A percentile compares a stretch with the other conserved stretches of the same genome.
phyloP scores from a whole-genome alignment of 176 grass and related monocot species.

The Canna indica region DNA sequence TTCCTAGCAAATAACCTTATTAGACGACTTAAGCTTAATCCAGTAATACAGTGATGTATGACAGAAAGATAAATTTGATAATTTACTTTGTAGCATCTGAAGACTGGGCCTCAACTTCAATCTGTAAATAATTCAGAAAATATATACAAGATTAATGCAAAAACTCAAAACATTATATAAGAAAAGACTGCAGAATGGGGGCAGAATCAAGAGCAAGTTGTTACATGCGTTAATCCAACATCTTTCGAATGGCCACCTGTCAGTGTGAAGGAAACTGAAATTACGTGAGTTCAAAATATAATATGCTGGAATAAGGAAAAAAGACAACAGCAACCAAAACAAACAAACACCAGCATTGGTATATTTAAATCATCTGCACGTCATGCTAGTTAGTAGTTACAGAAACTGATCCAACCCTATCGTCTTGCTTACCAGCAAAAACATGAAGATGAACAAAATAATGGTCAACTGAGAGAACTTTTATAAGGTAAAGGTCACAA shows the following conservation, averaged over 20 bases:
- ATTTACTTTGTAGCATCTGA: conserved; percentile 82
- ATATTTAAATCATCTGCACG: background rate
- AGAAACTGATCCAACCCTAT: background rate
- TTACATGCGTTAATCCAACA: conserved; percentile 44
- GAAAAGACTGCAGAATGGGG: conserved; percentile 17
- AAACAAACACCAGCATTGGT: background rate
- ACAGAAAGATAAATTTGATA: background rate
- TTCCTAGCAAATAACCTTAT: conserved; percentile 42
- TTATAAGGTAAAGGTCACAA: too few species aligned
- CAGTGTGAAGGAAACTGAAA: conserved; percentile 18
- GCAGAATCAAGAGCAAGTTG: conserved; percentile 13
- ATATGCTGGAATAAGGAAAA: background rate
- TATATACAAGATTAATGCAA: conserved; percentile 9
- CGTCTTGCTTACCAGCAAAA: background rate
- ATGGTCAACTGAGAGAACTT: background rate
- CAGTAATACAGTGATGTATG: conserved; percentile 13
- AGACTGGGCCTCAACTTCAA: conserved; percentile 44
- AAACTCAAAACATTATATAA: conserved; percentile 9
- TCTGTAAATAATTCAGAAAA: conserved; percentile 36
- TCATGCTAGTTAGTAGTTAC: background rate
- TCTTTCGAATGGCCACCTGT: conserved; percentile 56
- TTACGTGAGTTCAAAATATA: background rate
- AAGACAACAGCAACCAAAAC: background rate
- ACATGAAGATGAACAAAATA: background rate
- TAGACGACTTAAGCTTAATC: conserved; percentile 24